These are phyloP conservation scores for Stachybotrys elegans DNA, from an alignment of 2,329 filamentous ascomycete genomes.

Conservation along the genomic window DNA sequence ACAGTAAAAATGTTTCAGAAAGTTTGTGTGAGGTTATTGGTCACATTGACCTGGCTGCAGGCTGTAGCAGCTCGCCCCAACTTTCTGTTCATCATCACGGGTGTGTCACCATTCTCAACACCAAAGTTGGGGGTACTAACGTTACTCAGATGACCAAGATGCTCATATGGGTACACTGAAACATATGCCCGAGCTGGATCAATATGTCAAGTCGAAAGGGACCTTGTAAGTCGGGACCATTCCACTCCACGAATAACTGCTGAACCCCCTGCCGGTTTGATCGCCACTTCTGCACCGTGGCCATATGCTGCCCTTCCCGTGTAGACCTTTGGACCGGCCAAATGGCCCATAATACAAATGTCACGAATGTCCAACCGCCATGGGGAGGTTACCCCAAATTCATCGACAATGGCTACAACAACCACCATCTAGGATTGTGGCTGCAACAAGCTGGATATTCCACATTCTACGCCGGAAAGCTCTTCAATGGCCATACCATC, in stretches of 20 bases:
- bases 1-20: too few relatives aligned
- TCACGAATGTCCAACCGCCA: constrained; percentile 42
- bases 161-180: constrained; percentile 48
- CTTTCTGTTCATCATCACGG: constrained; percentile 56
- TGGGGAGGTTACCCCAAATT: constrained; percentile 47
- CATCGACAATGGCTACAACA: constrained; percentile 41
- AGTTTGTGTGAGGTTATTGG: too few relatives aligned
- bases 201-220: constrained; percentile 47
- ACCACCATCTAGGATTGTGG: constrained; percentile 45
- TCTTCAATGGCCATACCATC: constrained; percentile 45
- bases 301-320: constrained; percentile 53
- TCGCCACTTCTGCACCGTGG: constrained; percentile 52
- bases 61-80: constrained; percentile 29
- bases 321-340: constrained; percentile 57
- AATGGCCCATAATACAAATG: constrained; percentile 59
- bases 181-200: constrained; percentile 46
- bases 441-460: constrained; percentile 44
- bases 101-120: constrained; percentile 24
- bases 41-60: not conserved
- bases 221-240: constrained; percentile 39
- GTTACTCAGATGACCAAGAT: not conserved
- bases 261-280: too few relatives aligned
- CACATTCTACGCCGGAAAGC: constrained; percentile 49
- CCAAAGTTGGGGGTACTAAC: not conserved
- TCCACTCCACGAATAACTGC: too few relatives aligned